These are phyloP conservation scores for Nemania sp. DNA, from an alignment of 2,329 filamentous ascomycete species.

Conservation along the genomic window DNA sequence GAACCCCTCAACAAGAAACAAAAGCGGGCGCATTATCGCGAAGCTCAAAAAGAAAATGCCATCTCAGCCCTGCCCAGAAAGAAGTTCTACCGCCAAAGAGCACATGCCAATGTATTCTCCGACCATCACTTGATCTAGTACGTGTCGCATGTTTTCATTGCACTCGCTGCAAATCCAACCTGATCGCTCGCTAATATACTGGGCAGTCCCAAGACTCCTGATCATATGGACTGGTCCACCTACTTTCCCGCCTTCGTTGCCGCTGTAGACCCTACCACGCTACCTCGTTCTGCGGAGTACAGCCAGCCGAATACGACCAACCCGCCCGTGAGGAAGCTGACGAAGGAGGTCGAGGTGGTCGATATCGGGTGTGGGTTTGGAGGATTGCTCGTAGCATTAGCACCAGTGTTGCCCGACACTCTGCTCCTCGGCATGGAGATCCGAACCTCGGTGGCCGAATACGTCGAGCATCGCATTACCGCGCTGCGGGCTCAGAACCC, in stretches of 20 bases:
- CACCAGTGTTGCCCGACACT: constrained; percentile 78
- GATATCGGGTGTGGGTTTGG: constrained; percentile 98
- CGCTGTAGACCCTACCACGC: constrained; percentile 41
- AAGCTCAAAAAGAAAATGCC: constrained; percentile 55
- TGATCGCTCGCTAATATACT: constrained; percentile 31
- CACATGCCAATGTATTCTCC: constrained; percentile 97
- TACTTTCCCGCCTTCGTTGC: constrained; percentile 77
- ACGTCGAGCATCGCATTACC: constrained; percentile 83
- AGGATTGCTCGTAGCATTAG: constrained; percentile 83
- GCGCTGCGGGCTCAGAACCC: constrained; percentile 73
- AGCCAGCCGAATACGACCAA: constrained; percentile 5
- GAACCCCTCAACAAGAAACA: constrained; percentile 60
- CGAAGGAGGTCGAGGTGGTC: constrained; percentile 82
- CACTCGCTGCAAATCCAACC: background rate
- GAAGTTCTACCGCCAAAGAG: constrained; percentile 93
- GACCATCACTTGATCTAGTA: constrained; percentile 91
- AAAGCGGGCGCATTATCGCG: constrained; percentile 69
- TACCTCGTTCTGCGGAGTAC: constrained; percentile 24
- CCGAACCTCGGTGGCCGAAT: constrained; percentile 85
- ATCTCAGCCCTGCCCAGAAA: constrained; percentile 78
- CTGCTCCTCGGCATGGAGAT: constrained; percentile 93
- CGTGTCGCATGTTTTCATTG: constrained; percentile 24
- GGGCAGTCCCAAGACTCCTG: constrained; percentile 73
- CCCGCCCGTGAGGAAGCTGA: constrained; percentile 47
- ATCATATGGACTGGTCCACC: constrained; percentile 87